phyloP scores from a whole-genome alignment of 257 asterid species.

The Apocynum venetum region DNA sequence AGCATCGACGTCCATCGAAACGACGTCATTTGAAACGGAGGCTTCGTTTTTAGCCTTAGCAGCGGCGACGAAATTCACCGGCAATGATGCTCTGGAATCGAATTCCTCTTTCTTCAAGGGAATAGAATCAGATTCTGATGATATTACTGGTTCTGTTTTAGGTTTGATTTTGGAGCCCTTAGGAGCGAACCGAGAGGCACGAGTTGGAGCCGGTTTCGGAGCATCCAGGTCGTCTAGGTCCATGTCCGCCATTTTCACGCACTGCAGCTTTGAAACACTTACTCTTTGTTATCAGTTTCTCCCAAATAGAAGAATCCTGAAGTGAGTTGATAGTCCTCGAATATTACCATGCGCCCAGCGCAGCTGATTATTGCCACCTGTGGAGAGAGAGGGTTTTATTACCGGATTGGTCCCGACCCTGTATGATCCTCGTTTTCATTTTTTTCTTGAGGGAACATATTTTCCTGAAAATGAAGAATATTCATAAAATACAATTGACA shows the following conservation, averaged over 20 bases:
- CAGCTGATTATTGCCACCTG: neutral
- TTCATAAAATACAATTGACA: too few species aligned
- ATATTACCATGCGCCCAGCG: neutral
- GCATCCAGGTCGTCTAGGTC: slow-evolving; percentile 52
- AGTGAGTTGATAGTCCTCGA: neutral
- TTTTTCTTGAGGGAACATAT: too few species aligned
- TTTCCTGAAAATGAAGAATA: too few species aligned
- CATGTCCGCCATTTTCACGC: slow-evolving; percentile 40
- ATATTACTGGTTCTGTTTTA: slow-evolving; percentile 28
- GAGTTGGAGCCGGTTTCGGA: slow-evolving; percentile 27
- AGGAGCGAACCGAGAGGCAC: slow-evolving; percentile 59
- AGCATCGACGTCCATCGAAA: slow-evolving; percentile 41
- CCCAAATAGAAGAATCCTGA: neutral
- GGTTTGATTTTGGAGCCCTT: slow-evolving; percentile 50
- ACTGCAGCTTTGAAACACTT: neutral
- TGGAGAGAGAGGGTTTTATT: neutral
- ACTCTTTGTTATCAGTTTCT: neutral
- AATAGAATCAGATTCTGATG: slow-evolving; percentile 17
- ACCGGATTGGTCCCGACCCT: too few species aligned
- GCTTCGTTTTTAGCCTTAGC: slow-evolving; percentile 21
- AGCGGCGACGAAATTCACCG: neutral
- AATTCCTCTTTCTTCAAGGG: slow-evolving; percentile 36
- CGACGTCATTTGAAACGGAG: slow-evolving; percentile 4
- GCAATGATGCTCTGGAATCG: slow-evolving; percentile 10
- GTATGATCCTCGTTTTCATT: too few species aligned